A percentile compares a stretch with the other conserved stretches of the same genome.
phyloP scores from a whole-genome alignment of 2,329 filamentous ascomycete species.

The Dryadomyces quercus-mongolicae region DNA sequence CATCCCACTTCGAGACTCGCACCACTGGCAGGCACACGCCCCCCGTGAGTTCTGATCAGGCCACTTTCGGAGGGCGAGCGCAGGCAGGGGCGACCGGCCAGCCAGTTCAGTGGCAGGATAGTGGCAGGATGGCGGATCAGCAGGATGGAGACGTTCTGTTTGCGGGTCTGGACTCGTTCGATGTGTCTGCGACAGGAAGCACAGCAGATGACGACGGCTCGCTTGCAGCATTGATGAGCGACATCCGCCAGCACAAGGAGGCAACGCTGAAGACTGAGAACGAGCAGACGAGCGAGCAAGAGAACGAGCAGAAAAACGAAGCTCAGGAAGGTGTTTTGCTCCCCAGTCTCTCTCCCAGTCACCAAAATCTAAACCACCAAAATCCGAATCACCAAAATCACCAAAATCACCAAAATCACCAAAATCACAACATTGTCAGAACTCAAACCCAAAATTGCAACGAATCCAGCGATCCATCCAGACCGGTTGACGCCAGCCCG shows the following conservation, averaged over 20 bases:
- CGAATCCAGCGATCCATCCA: conserved; percentile 10
- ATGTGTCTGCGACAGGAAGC: conserved; percentile 5
- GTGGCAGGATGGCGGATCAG: conserved; percentile 9
- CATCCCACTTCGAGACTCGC: background rate
- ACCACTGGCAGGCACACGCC: background rate
- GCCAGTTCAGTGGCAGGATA: background rate
- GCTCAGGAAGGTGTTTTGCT: too few species aligned
- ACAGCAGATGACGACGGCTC: conserved; percentile 5
- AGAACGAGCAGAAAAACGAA: background rate
- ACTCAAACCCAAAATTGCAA: too few species aligned
- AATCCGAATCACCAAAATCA: background rate
- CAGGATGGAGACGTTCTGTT: conserved; percentile 8
- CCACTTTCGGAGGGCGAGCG: background rate
- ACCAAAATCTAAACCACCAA: background rate
- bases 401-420: background rate
- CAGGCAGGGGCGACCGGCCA: background rate
- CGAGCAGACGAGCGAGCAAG: background rate
- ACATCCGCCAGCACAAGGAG: conserved; percentile 5
- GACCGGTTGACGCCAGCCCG: too few species aligned
- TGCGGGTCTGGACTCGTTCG: conserved; percentile 12
- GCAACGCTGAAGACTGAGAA: background rate
- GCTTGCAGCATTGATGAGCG: conserved; percentile 4
- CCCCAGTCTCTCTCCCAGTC: too few species aligned
- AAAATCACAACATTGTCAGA: too few species aligned
- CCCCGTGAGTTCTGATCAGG: background rate